Evolutionary conservation across 2,329 filamentous ascomycete species (phyloP).

Genomic region (Colletotrichum sp.): DNA sequence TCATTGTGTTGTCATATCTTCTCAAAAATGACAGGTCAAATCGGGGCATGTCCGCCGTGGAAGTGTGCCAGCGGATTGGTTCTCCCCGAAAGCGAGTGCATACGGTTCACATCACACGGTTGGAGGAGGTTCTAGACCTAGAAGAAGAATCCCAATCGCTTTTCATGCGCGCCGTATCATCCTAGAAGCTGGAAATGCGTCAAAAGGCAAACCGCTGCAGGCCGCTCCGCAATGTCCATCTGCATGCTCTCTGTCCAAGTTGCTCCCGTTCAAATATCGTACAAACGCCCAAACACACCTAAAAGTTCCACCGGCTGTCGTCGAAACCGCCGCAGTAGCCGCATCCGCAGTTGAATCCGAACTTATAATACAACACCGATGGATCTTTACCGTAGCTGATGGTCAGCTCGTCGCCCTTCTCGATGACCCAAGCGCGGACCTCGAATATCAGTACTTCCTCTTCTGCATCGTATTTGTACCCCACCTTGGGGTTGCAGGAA

Average conservation of each 20-base stretch:
- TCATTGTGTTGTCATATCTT: not conserved
- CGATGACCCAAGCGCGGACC: slow-evolving; percentile 37
- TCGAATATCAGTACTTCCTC: slow-evolving; percentile 44
- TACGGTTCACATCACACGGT: not conserved
- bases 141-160: not conserved
- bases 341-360: slow-evolving; percentile 60
- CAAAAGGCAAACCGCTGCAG: not conserved
- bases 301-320: not conserved
- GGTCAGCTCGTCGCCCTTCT: slow-evolving; percentile 52
- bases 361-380: slow-evolving; percentile 43
- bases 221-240: not conserved
- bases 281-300: not conserved
- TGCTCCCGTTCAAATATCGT: not conserved
- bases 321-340: slow-evolving; percentile 42
- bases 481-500: slow-evolving; percentile 49
- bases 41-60: not conserved
- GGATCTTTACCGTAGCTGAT: slow-evolving; percentile 53
- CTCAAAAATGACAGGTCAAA: not conserved
- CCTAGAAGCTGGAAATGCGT: not conserved
- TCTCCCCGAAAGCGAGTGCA: not conserved
- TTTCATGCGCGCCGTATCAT: not conserved
- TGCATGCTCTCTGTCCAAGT: not conserved
- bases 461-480: slow-evolving; percentile 44
- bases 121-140: not conserved
- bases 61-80: not conserved